Conservation (phyloP, 306 rosid genomes). For the Erythrophleum fordii region DNA sequence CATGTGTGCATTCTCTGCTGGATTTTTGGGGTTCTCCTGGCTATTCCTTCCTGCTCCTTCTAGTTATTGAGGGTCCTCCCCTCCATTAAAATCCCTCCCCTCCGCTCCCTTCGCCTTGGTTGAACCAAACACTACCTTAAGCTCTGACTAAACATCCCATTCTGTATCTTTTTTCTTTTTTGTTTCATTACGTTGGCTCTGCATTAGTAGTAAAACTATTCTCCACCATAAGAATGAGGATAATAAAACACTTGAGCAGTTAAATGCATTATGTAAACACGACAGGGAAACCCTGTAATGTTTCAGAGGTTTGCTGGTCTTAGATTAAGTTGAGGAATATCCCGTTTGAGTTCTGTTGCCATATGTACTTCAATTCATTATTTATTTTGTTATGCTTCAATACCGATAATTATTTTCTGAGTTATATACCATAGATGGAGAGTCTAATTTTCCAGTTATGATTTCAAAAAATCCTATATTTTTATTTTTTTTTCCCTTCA, state of each 20-base stretch:
- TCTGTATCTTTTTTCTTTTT: not conserved
- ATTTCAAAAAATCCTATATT: not conserved
- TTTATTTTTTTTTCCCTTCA: not conserved
- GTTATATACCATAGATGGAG: too few relatives aligned
- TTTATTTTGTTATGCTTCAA: not conserved
- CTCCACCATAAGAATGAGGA: not conserved
- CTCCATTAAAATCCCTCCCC: too few relatives aligned
- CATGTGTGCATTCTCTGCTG: conserved; percentile 22
- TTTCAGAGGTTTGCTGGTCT: not conserved
- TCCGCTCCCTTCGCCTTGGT: too few relatives aligned
- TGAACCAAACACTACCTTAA: too few relatives aligned
- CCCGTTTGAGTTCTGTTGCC: not conserved
- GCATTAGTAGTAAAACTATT: not conserved
- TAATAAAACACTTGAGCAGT: conserved; percentile 6
- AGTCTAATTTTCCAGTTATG: too few relatives aligned
- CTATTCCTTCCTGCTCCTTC: conserved; percentile 13
- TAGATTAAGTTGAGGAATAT: not conserved
- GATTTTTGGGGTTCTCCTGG: not conserved
- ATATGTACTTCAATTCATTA: not conserved
- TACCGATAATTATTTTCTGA: not conserved
- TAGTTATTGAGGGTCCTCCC: conserved; percentile 17
- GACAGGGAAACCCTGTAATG: not conserved
- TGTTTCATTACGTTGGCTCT: not conserved
- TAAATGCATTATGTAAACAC: conserved; percentile 10
- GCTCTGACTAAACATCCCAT: not conserved